Evolutionary conservation across 495 filamentous ascomycete species (phyloP), one percentile per base, ranked within the genome.

Genomic region (Neurospora terricola): DNA sequence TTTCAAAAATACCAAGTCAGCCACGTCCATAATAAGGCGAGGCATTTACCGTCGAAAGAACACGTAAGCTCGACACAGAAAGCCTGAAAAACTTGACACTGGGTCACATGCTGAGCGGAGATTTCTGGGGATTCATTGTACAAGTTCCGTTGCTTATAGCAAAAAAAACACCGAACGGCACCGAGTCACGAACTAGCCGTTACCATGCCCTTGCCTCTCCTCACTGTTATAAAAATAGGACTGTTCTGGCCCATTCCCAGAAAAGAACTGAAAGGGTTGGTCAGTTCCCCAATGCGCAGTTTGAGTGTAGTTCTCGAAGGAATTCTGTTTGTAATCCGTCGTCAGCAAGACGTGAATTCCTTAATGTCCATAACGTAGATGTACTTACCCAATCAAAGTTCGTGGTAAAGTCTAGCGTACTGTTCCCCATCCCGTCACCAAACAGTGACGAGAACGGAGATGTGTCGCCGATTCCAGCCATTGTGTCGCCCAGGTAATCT

Each of bases 321-420:
- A 82, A 39, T 84, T 82, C 85, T 86, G n/a, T 68, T 38, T 21
- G 42, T 40, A n/a, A 8, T 45, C 9, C 27, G 66, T 34, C 30
- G 48, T 71, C n/a, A 75, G 72, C 38, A n/a, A 69, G 30, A 70
- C 8, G 38, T 36, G 12, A 70, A 38, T 59, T 23, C 11, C 38
- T 30, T 6, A 10, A 36, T 38, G 5, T 9, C 18, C 16, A 23
- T 72, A 38, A 10, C 9, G 14, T 8, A 16, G 11, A 18, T 21
- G 4, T 34, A 79, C 90, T 82, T 84, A 94, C 93, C 92, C 93
- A 96, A 78, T 94, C 92, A 76, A 94, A 87, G 75, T 91, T 92
- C 36, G 79, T 71, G 73, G 79, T 73, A 4, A 90, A 88, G 40
- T 85, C 84, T 38, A 85, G 74, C 30, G 73, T 80, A 43, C 66